Conservation (phyloP, 805 yeast species). For the Lachancea dasiensis region DNA sequence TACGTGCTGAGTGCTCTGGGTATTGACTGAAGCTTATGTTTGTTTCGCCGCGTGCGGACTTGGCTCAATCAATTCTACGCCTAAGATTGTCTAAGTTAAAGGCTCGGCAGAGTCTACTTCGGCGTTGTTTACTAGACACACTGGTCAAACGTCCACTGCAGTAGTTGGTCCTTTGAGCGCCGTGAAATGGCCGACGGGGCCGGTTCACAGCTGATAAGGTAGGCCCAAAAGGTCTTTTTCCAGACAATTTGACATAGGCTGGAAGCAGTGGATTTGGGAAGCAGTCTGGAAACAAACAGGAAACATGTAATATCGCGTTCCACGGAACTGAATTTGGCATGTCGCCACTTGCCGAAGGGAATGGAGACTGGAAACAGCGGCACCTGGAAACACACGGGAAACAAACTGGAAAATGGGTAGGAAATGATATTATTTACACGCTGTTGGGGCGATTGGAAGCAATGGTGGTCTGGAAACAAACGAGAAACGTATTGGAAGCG, state of each 20-base stretch:
- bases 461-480: background rate
- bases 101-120: background rate
- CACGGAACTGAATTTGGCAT: background rate
- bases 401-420: too few relatives aligned
- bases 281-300: slow-evolving; percentile 3
- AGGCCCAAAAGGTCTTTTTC: background rate
- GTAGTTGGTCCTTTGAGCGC: background rate
- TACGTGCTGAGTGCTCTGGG: too few relatives aligned
- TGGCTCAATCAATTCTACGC: slow-evolving; percentile 3
- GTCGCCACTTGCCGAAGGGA: background rate
- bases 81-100: background rate
- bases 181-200: slow-evolving; percentile 1
- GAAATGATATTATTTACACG: too few relatives aligned
- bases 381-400: slow-evolving; percentile 6
- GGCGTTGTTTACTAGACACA: background rate
- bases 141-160: background rate
- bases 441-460: too few relatives aligned
- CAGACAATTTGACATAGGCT: background rate
- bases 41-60: slow-evolving; percentile 5
- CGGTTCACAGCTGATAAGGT: slow-evolving; percentile 2
- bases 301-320: background rate
- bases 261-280: slow-evolving; percentile 2
- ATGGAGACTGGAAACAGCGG: slow-evolving; percentile 8
- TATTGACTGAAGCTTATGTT: too few relatives aligned
- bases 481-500: background rate